Evolutionary conservation across 73 alveolate genomes (phyloP).

Genomic region (Blepharisma japonicum): DNA sequence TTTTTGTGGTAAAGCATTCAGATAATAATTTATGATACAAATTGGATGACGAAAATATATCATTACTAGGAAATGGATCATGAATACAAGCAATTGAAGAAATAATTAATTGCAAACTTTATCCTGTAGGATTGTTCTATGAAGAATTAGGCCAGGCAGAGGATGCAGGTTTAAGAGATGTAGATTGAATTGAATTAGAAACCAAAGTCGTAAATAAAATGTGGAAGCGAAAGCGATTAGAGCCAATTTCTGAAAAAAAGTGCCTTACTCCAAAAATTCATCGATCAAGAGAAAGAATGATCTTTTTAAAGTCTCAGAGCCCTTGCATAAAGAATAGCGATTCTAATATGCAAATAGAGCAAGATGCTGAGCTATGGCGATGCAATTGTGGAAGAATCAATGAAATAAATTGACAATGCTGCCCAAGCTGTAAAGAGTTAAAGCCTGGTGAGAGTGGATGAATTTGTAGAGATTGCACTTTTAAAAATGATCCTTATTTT

Average conservation of each 20-base stretch:
- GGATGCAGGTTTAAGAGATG: not conserved
- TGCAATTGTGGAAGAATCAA: not conserved
- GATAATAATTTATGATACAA: not conserved
- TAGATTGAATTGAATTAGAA: conserved; percentile 9
- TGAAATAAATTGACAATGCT: not conserved
- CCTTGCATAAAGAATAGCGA: too few relatives aligned
- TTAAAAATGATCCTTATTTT: not conserved
- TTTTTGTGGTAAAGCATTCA: not conserved
- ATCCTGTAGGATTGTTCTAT: conserved; percentile 27
- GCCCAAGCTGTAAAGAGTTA: not conserved
- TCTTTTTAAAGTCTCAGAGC: too few relatives aligned
- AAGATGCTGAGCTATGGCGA: not conserved
- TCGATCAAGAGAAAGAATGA: too few relatives aligned
- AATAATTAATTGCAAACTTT: not conserved
- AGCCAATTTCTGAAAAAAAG: not conserved
- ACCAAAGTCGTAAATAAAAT: not conserved
- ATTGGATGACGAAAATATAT: conserved; percentile 2
- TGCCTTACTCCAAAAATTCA: not conserved
- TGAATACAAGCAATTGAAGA: not conserved
- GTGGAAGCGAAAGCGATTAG: not conserved
- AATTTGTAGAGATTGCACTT: conserved; percentile 14
- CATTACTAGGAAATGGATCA: not conserved
- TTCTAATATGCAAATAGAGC: too few relatives aligned
- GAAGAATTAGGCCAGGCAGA: not conserved
- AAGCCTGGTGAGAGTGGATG: conserved; percentile 10